phyloP scores from a whole-genome alignment of 768 basidiomycete species.

The Rhodotorula graminis region DNA sequence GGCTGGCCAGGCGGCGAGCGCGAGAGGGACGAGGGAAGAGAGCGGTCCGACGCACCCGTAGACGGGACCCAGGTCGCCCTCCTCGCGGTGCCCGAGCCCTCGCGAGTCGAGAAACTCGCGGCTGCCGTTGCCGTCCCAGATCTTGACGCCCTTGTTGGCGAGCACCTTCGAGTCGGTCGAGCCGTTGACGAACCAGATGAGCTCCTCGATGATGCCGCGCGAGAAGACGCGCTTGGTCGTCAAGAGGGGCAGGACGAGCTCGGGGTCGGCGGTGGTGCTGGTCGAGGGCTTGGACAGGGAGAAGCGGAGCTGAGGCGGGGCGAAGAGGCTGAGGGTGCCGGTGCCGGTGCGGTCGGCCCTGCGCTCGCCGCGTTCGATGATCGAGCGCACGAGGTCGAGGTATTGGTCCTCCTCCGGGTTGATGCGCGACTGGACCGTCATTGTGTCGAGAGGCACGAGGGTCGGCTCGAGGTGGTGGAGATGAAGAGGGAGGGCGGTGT shows the following conservation, averaged over 20 bases:
- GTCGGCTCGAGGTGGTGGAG: not conserved
- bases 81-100: conserved; percentile 74
- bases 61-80: conserved; percentile 92
- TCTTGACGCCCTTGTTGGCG: conserved; percentile 76
- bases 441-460: not conserved
- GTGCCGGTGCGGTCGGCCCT: conserved; percentile 93
- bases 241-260: conserved; percentile 69
- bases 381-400: conserved; percentile 68
- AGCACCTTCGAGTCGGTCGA: conserved; percentile 73
- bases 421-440: not conserved
- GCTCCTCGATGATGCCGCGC: conserved; percentile 84
- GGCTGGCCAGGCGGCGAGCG: conserved; percentile 60
- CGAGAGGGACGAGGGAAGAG: conserved; percentile 53
- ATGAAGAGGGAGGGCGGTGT: not conserved
- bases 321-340: conserved; percentile 85
- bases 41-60: conserved; percentile 83
- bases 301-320: conserved; percentile 84
- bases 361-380: conserved; percentile 67
- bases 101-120: conserved; percentile 76
- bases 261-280: not conserved
- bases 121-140: conserved; percentile 96
- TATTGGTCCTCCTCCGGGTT: conserved; percentile 77
- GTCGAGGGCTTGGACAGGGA: conserved; percentile 55
- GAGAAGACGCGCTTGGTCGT: conserved; percentile 94
- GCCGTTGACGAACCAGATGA: conserved; percentile 88